Evolutionary conservation across 1,284 basidiomycete species (phyloP), one percentile per base, ranked within the genome.

Genomic region (Melampsora americana): DNA sequence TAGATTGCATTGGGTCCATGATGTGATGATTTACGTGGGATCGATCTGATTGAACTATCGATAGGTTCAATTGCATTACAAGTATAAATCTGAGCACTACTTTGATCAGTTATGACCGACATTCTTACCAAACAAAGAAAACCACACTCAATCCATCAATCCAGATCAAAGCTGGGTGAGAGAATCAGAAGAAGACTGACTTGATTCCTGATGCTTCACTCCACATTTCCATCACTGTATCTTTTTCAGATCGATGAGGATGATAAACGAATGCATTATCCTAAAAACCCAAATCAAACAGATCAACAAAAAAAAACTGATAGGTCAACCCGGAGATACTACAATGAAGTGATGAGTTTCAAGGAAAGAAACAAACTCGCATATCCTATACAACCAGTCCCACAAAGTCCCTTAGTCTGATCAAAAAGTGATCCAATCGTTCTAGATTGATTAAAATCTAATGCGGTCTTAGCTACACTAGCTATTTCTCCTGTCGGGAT

Each of bases 61-160:
- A 53, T 74, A 20, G 78, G 78, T 79, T 82, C 82, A 66, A 86
- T 83, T 9, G 85, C 84, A 77, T 86, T 86, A 79, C 86, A 86
- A 14, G 84, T 84, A 79, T 86, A 86, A 12, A 86, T 80, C 83
- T 85, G 78, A 9, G 85, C 84, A 0, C 85, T 86, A 0, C 86
- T 85, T 79, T 87, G 86, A 79, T 86, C 84, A 2, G 87, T 86
- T 0, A 83, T 84, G 20, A 88, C 85, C 46, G 87, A 86, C 39
- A 88, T 80, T 69, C 86, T 87, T 66, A 50, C 2, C 11, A 42
- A 42, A 59, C 18, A 44, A 39, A 18, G 39, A 9, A 14, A 48
- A 4, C 1, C 32, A 23, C 46, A 23, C 2, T 23, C 30, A 66
- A 23, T 59, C 35, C 30, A 66, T 14, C 26, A 73, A 59, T 32